A percentile compares a stretch with the other conserved stretches of the same genome.
These are phyloP conservation scores for Chaetoceros tenuissimus DNA, from an alignment of 108 stramenopile species.

Conservation along the genomic window DNA sequence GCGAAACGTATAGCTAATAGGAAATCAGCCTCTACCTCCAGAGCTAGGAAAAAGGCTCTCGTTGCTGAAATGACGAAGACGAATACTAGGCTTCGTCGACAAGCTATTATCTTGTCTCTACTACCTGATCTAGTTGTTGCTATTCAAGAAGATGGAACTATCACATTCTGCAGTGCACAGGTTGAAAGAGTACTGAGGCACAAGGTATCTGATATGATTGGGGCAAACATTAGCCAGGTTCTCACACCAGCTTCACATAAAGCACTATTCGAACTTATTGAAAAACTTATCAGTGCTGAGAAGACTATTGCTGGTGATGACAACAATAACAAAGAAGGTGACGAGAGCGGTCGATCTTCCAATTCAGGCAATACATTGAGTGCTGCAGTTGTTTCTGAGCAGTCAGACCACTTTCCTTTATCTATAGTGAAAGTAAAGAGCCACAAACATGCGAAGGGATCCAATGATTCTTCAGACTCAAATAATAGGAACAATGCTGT, in stretches of 20 bases:
- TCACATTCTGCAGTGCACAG: conserved; percentile 78
- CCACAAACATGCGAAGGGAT: not conserved
- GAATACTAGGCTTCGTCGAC: conserved; percentile 59
- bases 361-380: not conserved
- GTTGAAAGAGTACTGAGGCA: conserved; percentile 59
- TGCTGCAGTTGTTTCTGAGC: conserved; percentile 3
- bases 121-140: conserved; percentile 77
- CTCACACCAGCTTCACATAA: conserved; percentile 52
- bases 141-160: conserved; percentile 42
- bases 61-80: conserved; percentile 79
- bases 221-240: conserved; percentile 44
- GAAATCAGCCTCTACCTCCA: conserved; percentile 81
- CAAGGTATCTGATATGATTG: conserved; percentile 46
- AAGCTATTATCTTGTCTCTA: conserved; percentile 68
- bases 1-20: conserved; percentile 85
- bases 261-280: conserved; percentile 39
- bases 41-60: conserved; percentile 83
- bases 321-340: conserved; percentile 1
- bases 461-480: not conserved
- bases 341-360: conserved; percentile 3
- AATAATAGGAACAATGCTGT: not conserved
- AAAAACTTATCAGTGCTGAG: conserved; percentile 31
- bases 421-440: conserved; percentile 3
- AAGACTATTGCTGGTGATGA: conserved; percentile 6
- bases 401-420: conserved; percentile 1